These are phyloP conservation scores for Grammothele lineata DNA, from an alignment of 768 basidiomycete genomes.

Conservation along the genomic window DNA sequence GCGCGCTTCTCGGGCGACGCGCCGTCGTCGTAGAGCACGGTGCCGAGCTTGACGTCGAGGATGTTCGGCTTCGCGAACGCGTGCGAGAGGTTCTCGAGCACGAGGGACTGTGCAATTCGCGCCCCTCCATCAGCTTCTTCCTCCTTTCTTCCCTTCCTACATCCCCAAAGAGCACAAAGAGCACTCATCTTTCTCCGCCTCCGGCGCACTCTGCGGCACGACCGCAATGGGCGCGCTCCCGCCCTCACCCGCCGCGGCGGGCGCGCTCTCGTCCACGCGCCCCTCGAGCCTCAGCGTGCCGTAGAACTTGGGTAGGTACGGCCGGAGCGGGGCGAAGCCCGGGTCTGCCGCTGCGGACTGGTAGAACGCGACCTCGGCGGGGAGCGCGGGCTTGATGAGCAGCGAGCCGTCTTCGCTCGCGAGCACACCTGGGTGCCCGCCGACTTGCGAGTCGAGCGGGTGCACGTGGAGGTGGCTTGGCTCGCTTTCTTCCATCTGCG, in stretches of 20 bases:
- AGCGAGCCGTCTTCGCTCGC: slow-evolving; percentile 69
- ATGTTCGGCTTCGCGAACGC: slow-evolving; percentile 79
- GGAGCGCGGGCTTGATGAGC: slow-evolving; percentile 74
- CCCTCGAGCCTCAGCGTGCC: slow-evolving; percentile 77
- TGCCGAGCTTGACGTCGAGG: slow-evolving; percentile 92
- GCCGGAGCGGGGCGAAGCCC: slow-evolving; percentile 40
- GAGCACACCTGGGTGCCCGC: slow-evolving; percentile 75
- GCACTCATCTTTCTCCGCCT: slow-evolving; percentile 45
- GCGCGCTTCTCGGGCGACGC: slow-evolving; percentile 68
- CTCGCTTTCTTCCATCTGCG: too few species aligned
- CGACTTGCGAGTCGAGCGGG: slow-evolving; percentile 62
- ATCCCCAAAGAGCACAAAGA: background rate
- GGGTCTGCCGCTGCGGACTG: slow-evolving; percentile 42
- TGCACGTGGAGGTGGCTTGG: background rate
- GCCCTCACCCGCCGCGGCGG: slow-evolving; percentile 9
- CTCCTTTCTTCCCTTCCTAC: too few species aligned
- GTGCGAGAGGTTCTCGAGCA: slow-evolving; percentile 79
- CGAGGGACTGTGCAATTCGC: slow-evolving; percentile 53
- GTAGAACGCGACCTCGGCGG: slow-evolving; percentile 70
- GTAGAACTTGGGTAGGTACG: slow-evolving; percentile 70
- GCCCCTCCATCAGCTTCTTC: too few species aligned
- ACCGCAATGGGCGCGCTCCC: slow-evolving; percentile 13
- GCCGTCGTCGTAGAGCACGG: slow-evolving; percentile 71
- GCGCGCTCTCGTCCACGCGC: slow-evolving; percentile 38
- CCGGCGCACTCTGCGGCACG: slow-evolving; percentile 17